Base-by-base conservation (phyloP, 2,329 filamentous ascomycete genomes). In the Clarireedia homoeocarpa region DNA sequence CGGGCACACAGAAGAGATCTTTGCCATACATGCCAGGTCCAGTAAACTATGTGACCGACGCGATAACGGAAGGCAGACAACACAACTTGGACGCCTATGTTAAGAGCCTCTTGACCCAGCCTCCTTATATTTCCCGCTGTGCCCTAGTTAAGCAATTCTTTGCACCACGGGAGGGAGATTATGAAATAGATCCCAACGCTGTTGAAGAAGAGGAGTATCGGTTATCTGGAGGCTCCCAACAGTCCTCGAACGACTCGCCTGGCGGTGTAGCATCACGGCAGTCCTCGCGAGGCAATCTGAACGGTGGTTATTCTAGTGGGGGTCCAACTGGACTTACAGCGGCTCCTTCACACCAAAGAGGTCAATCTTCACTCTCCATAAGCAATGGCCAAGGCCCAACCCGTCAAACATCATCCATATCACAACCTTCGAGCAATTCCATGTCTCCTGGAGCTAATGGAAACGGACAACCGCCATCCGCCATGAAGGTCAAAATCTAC, bases 1-100 rank as follows among this genome's bases (percentile, higher is more conserved):
- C 85, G 17, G 86, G 86, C 46, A 80, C 79, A 50, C 84, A 91
- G 67, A 85, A 87, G 68, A 86, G 94, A 55, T 90, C 87, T 7
- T 74, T 99, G 12, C 94, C 94, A 2, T 97, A 95, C 71, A 99
- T 99, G 94, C 94, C 94, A 9, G 94, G 94, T 5, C 94, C 94
- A 3, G 92, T 99, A 59, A 95, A 91, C 62, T 96, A 95, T 72
- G 92, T 97, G 55, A 99, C 92, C n/a, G 92, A 97, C 69, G 89
- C 89, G 38, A 96, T 99, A 66, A 96, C 91, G 17, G 91, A 96
- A 68, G 91, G 91, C 27, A 84, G 94, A 63, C 83, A 94, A 58
- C 89, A 94, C 70, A 96, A 95, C 69, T 76, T 99, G 40, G 91
- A 99, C 67, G 89, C 92, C 51, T 99, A 99, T 67, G 90, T 99